A percentile compares a stretch with the other conserved stretches of the same genome.
These are phyloP conservation scores for Trypanosomatidae sp. DNA, from an alignment of 208 protist genomes.

Conservation along the genomic window DNA sequence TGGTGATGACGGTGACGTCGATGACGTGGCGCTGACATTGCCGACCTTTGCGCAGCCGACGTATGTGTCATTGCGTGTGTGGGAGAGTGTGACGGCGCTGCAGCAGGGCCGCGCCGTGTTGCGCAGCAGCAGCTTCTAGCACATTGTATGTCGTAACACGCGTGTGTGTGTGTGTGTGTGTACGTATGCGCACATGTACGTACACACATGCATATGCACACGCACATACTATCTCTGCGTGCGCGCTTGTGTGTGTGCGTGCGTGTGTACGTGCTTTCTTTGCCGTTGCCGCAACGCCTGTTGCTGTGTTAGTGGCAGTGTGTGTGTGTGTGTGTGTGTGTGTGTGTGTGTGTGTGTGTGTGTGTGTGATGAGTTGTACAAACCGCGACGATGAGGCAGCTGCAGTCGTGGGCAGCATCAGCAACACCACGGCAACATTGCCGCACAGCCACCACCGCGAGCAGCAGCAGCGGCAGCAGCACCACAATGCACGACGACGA, in stretches of 20 bases:
- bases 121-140: background rate
- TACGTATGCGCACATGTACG: background rate
- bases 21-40: constrained; percentile 4
- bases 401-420: background rate
- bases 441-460: no score
- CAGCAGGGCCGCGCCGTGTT: background rate
- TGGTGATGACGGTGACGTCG: no score
- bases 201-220: background rate
- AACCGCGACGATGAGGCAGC: constrained; percentile 1
- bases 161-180: background rate
- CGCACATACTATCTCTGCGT: background rate
- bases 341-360: background rate
- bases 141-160: background rate
- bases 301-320: background rate
- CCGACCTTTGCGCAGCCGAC: constrained; percentile 1
- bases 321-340: constrained; percentile 1
- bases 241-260: background rate
- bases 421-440: background rate
- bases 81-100: background rate
- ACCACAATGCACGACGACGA: no score
- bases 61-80: background rate
- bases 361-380: background rate
- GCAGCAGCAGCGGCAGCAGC: no score
- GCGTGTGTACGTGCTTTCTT: background rate
- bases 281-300: background rate